Percentiles rank a stretch among this genome's conserved stretches.
phyloP scores from a whole-genome alignment of 106 monocot species.

The Dendrobium nobile region DNA sequence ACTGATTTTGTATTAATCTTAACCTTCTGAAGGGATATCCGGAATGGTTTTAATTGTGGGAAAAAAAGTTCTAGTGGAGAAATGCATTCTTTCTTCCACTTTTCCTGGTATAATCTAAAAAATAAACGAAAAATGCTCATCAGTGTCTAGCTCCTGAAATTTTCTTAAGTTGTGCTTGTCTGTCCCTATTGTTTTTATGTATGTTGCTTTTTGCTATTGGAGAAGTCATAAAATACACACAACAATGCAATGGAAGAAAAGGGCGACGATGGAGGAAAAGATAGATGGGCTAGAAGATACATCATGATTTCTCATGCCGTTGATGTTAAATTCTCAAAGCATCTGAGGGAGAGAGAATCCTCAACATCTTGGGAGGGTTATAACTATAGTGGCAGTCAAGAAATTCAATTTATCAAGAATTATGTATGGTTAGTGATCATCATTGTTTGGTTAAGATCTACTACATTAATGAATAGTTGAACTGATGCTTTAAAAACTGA shows the following conservation, averaged over 20 bases:
- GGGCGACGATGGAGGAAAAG: background rate
- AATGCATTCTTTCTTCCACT: conserved; percentile 1
- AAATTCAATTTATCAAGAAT: background rate
- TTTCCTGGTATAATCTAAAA: conserved; percentile 1
- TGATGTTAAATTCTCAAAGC: background rate
- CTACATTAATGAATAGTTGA: too few relatives aligned
- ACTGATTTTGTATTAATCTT: background rate
- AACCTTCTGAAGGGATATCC: background rate
- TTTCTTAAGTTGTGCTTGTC: background rate
- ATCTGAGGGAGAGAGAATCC: background rate
- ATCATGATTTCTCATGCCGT: background rate
- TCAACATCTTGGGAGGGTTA: background rate
- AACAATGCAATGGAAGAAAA: background rate
- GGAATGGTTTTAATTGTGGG: background rate
- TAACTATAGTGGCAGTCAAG: background rate
- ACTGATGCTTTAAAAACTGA: too few relatives aligned
- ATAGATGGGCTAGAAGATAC: background rate
- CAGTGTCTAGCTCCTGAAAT: background rate
- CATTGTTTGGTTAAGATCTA: too few relatives aligned
- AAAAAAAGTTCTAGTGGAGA: background rate
- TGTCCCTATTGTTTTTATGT: background rate
- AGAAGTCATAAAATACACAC: background rate
- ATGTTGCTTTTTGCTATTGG: background rate
- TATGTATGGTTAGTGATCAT: background rate
- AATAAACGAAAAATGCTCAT: background rate